Conservation (phyloP, 129 eudicot genomes). For the Centella asiatica region DNA sequence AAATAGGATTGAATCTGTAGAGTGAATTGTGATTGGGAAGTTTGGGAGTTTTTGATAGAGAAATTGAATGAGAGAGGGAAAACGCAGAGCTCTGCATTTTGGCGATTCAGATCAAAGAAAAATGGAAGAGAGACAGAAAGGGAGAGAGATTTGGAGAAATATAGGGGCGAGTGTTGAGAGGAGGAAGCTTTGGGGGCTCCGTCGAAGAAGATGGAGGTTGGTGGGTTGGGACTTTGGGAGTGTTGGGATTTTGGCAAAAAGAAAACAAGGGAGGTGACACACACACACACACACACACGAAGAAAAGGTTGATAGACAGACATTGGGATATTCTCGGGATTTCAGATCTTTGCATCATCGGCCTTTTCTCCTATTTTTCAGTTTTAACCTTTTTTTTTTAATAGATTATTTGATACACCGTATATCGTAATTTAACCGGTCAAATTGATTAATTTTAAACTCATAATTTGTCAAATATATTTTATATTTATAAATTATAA, state of each 20-base stretch:
- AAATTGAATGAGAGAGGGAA: slow-evolving; percentile 40
- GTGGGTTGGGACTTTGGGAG: neutral
- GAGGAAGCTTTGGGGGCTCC: slow-evolving; percentile 64
- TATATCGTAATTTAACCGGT: no score
- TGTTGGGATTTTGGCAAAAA: neutral
- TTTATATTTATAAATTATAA: no score
- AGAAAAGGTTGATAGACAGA: neutral
- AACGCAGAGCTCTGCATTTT: slow-evolving; percentile 69
- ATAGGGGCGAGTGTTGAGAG: no score
- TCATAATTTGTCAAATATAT: no score
- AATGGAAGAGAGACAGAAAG: slow-evolving; percentile 5
- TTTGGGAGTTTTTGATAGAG: slow-evolving; percentile 40
- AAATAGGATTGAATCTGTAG: slow-evolving; percentile 23
- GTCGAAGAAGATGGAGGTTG: slow-evolving; percentile 23
- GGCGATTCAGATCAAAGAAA: slow-evolving; percentile 21
- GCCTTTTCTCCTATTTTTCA: no score
- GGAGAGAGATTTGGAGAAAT: slow-evolving; percentile 16
- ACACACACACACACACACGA: no score
- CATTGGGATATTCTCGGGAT: slow-evolving; percentile 32
- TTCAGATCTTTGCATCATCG: slow-evolving; percentile 14
- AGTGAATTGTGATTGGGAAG: slow-evolving; percentile 9
- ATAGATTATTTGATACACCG: no score
- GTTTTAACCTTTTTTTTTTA: no score
- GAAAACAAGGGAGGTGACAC: neutral
- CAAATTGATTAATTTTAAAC: no score